Percentiles rank a stretch among this genome's conserved stretches.
Evolutionary conservation across 164 flowering plant genomes (phyloP).

Genomic region (Aristolochia fimbriata): DNA sequence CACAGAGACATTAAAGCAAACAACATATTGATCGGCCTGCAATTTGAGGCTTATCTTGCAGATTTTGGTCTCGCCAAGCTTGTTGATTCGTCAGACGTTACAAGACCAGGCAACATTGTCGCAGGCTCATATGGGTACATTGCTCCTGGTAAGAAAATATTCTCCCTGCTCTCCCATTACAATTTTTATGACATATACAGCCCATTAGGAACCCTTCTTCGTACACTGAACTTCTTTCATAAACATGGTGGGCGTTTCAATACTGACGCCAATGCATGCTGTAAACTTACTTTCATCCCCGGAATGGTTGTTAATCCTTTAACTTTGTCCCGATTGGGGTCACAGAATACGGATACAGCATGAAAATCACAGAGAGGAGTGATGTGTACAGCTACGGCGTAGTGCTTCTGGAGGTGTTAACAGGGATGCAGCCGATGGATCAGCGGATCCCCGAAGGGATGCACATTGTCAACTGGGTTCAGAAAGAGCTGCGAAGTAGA

Average conservation of each 20-base stretch:
- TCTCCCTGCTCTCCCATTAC: background rate
- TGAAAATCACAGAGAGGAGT: constrained; percentile 52
- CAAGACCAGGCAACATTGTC: constrained; percentile 22
- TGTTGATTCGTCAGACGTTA: constrained; percentile 21
- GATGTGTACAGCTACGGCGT: constrained; percentile 64
- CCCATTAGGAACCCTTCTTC: background rate
- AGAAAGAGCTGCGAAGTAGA: constrained; percentile 19
- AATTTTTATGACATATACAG: background rate
- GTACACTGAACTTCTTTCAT: background rate
- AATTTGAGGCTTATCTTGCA: constrained; percentile 47
- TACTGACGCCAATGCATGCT: background rate
- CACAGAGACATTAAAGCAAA: constrained; percentile 57
- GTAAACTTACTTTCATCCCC: background rate
- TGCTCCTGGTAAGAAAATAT: constrained; percentile 48
- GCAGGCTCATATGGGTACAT: constrained; percentile 71
- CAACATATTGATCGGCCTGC: constrained; percentile 48
- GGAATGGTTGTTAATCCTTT: too few species aligned
- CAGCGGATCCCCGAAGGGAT: constrained; percentile 30
- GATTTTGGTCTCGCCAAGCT: constrained; percentile 65
- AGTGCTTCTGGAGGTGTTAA: constrained; percentile 50
- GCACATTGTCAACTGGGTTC: constrained; percentile 45
- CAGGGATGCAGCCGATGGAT: constrained; percentile 47
- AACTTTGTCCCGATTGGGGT: background rate
- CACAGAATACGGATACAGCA: constrained; percentile 59
- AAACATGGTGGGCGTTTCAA: too few species aligned